Percentiles rank a stretch among this genome's conserved stretches.
Conservation (phyloP, 139 green algal genomes). For the Gonium pectorale region DNA sequence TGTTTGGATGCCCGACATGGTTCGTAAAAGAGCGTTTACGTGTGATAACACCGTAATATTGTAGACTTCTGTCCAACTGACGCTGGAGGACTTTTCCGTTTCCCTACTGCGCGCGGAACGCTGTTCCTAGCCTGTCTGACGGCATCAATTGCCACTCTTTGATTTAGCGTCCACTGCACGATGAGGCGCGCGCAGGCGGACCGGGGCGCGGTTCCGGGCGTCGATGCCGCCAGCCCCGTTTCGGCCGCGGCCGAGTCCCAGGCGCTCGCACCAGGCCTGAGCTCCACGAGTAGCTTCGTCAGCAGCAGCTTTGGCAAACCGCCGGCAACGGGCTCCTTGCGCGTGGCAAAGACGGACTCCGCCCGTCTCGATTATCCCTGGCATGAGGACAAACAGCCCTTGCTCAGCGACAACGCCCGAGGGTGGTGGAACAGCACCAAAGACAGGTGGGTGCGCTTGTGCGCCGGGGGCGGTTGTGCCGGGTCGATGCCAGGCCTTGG, state of each 20-base stretch:
- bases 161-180: too few species aligned
- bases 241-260: neutral
- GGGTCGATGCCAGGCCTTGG: too few species aligned
- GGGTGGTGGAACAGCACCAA: neutral
- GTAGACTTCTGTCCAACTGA: too few species aligned
- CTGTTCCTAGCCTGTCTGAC: too few species aligned
- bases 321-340: neutral
- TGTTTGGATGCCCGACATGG: too few species aligned
- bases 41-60: too few species aligned
- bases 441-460: neutral
- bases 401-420: neutral
- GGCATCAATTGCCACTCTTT: too few species aligned
- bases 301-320: neutral
- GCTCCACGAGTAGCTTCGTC: neutral
- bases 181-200: too few species aligned
- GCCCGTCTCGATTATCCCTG: neutral
- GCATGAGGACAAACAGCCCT: neutral
- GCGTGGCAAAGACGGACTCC: neutral
- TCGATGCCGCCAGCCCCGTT: neutral
- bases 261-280: neutral
- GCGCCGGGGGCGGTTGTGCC: too few species aligned
- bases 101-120: too few species aligned
- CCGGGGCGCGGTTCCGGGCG: neutral
- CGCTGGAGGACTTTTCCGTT: too few species aligned
- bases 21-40: too few species aligned